phyloP scores from a whole-genome alignment of 176 grass and related monocot species.

The Phoenix roebelenii region DNA sequence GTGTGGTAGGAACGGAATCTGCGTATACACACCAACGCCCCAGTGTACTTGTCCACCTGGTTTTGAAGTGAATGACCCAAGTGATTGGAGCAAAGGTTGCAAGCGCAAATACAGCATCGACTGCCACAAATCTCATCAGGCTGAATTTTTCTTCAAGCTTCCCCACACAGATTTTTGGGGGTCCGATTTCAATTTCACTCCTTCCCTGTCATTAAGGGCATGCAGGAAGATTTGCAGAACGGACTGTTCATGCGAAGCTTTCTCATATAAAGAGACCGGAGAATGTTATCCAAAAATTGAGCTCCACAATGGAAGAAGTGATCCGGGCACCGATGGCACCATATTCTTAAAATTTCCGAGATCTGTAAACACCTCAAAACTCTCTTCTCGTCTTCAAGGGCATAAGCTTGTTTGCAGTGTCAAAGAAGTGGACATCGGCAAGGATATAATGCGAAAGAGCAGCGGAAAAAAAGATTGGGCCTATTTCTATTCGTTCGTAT shows the following conservation, averaged over 20 bases:
- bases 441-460: too few species aligned
- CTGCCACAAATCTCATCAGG: slow-evolving; percentile 22
- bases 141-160: slow-evolving; percentile 1
- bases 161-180: slow-evolving; percentile 34
- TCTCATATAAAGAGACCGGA: not conserved
- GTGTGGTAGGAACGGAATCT: slow-evolving; percentile 52
- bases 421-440: not conserved
- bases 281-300: not conserved
- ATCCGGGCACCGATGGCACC: not conserved
- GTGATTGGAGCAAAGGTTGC: slow-evolving; percentile 48
- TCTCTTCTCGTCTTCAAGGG: not conserved
- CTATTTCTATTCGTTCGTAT: slow-evolving; percentile 16
- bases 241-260: slow-evolving; percentile 16
- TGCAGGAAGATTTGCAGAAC: slow-evolving; percentile 28
- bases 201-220: rapidly evolving
- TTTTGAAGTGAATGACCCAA: slow-evolving; percentile 33
- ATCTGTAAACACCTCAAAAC: not conserved
- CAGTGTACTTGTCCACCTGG: slow-evolving; percentile 37
- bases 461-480: not conserved
- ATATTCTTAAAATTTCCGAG: slow-evolving; percentile 13
- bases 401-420: not conserved
- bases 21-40: slow-evolving; percentile 21
- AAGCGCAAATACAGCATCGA: slow-evolving; percentile 23
- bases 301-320: slow-evolving; percentile 21
- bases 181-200: slow-evolving; percentile 5